Conservation (phyloP, 345 rosid genomes). For the Lagerstroemia speciosa region DNA sequence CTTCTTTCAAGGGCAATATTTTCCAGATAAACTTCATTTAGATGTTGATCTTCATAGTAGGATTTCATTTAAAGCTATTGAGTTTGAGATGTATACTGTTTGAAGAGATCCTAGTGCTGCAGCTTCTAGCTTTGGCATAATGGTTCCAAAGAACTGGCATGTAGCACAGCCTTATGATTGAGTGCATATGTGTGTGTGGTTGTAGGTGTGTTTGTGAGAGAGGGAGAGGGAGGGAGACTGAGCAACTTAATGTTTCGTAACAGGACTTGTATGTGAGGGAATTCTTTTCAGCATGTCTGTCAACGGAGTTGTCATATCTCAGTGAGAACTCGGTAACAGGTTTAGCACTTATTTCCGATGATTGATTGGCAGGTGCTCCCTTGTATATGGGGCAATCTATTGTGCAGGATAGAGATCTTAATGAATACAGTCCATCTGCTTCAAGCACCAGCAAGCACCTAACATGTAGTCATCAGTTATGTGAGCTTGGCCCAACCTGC, state of each 20-base stretch:
- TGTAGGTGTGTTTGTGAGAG: not conserved
- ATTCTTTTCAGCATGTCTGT: slow-evolving; percentile 3
- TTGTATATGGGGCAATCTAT: slow-evolving; percentile 84
- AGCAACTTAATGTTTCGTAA: not conserved
- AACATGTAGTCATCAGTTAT: slow-evolving; percentile 63
- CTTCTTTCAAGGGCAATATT: not conserved
- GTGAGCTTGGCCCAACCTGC: slow-evolving; percentile 45
- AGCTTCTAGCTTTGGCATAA: too few species aligned
- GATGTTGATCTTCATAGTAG: not conserved
- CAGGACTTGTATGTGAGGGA: slow-evolving; percentile 2
- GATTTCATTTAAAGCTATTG: not conserved
- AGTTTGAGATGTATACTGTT: not conserved
- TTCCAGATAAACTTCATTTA: not conserved
- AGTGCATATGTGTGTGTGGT: not conserved
- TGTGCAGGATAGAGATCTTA: slow-evolving; percentile 88
- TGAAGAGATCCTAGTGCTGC: not conserved
- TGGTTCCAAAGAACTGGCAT: not conserved
- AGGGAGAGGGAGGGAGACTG: not conserved
- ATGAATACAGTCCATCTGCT: slow-evolving; percentile 58
- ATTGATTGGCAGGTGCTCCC: slow-evolving; percentile 99
- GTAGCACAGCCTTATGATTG: not conserved
- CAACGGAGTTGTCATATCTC: slow-evolving; percentile 10
- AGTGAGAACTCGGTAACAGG: slow-evolving; percentile 29
- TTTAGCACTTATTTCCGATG: slow-evolving; percentile 82
- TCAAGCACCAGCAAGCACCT: slow-evolving; percentile 68